These are phyloP conservation scores for Chlorella variabilis DNA, from an alignment of 163 green algal genomes.

Conservation along the genomic window DNA sequence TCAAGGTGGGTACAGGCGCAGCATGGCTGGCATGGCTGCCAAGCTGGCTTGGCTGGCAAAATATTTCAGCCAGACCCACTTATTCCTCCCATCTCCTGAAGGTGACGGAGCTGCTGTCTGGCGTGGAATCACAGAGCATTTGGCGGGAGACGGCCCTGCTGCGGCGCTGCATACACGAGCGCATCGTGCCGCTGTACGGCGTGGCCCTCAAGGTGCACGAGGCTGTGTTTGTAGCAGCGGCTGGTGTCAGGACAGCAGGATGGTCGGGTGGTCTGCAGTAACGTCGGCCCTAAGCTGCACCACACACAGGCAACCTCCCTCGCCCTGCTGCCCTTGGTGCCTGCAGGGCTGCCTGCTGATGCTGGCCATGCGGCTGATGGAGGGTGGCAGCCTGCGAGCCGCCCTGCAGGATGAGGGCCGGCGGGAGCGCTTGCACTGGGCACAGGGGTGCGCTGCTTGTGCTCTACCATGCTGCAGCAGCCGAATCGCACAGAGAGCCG, in stretches of 20 bases:
- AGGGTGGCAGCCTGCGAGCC: not conserved
- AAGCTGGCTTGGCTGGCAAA: too few species aligned
- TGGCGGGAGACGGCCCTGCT: slow-evolving; percentile 8
- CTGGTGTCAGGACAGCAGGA: too few species aligned
- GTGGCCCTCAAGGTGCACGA: not conserved
- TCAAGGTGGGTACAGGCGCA: slow-evolving; percentile 25
- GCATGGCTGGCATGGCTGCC: too few species aligned
- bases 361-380: slow-evolving; percentile 18
- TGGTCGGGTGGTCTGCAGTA: too few species aligned
- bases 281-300: too few species aligned
- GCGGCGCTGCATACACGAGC: not conserved
- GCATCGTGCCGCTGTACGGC: not conserved
- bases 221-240: too few species aligned
- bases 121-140: not conserved
- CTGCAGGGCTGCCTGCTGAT: too few species aligned
- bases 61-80: too few species aligned
- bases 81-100: not conserved
- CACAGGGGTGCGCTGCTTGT: not conserved
- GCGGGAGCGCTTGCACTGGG: not conserved
- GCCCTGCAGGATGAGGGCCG: not conserved
- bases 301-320: too few species aligned
- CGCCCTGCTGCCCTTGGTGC: too few species aligned
- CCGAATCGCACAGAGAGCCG: too few species aligned
- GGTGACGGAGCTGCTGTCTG: slow-evolving; percentile 5
- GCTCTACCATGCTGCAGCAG: too few species aligned